A percentile compares a stretch with the other conserved stretches of the same genome.
Conservation (phyloP, 2,329 filamentous ascomycete species). For the Cytospora mali region DNA sequence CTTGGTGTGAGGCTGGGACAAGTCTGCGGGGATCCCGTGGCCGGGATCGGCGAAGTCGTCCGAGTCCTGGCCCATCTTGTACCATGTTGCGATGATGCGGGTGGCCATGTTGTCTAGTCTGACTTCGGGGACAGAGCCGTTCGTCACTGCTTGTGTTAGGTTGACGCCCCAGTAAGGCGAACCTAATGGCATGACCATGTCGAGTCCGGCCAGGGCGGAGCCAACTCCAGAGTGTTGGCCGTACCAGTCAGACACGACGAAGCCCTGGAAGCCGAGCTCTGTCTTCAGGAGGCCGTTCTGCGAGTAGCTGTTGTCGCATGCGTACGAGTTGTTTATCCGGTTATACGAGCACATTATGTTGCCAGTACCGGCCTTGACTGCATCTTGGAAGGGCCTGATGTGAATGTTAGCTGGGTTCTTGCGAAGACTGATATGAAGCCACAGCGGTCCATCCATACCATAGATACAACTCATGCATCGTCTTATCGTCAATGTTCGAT, state of each 20-base stretch:
- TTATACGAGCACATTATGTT: slow-evolving; percentile 67
- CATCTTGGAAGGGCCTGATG: slow-evolving; percentile 46
- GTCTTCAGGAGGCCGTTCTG: slow-evolving; percentile 67
- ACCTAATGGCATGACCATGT: slow-evolving; percentile 68
- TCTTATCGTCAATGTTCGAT: slow-evolving; percentile 48
- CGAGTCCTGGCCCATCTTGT: slow-evolving; percentile 54
- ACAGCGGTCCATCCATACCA: no score
- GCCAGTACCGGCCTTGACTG: slow-evolving; percentile 60
- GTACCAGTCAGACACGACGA: slow-evolving; percentile 65
- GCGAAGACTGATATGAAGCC: no score
- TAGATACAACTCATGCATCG: slow-evolving; percentile 52
- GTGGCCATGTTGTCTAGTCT: slow-evolving; percentile 60
- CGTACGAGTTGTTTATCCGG: slow-evolving; percentile 69
- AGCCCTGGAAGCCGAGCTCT: slow-evolving; percentile 61
- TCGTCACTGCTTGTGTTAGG: slow-evolving; percentile 59
- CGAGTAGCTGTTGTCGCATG: slow-evolving; percentile 67
- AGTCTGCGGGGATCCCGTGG: slow-evolving; percentile 53
- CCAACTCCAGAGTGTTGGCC: slow-evolving; percentile 67
- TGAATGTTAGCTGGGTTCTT: not conserved
- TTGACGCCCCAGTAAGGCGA: slow-evolving; percentile 52
- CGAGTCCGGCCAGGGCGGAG: slow-evolving; percentile 65
- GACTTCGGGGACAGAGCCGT: slow-evolving; percentile 58
- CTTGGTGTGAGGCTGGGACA: slow-evolving; percentile 52
- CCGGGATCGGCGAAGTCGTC: slow-evolving; percentile 49
- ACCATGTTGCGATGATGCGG: slow-evolving; percentile 55